Conservation (phyloP, 2,329 filamentous ascomycete genomes). For the Hortaea sp. region DNA sequence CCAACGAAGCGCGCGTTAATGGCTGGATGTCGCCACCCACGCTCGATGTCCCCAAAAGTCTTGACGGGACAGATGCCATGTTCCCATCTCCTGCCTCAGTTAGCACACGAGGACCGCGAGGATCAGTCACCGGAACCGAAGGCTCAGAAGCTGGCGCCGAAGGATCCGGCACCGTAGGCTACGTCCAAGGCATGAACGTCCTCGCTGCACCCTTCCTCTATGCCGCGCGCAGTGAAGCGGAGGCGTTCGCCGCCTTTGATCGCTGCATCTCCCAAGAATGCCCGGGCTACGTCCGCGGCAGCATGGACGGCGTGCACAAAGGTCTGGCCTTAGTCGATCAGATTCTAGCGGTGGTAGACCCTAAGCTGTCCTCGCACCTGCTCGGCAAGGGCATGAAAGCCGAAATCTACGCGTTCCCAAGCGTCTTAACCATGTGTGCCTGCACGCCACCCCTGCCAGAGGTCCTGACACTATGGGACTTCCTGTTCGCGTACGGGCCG, state of each 20-base stretch:
- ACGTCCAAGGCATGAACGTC: constrained; percentile 99
- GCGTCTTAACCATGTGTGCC: constrained; percentile 85
- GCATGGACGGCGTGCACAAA: constrained; percentile 94
- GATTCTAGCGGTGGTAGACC: constrained; percentile 82
- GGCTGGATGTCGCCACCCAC: constrained; percentile 42
- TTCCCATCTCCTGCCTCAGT: constrained; percentile 25
- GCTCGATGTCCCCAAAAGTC: constrained; percentile 38
- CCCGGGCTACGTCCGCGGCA: constrained; percentile 86
- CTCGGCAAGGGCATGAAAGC: constrained; percentile 80
- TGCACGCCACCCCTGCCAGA: constrained; percentile 93
- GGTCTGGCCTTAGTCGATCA: constrained; percentile 86
- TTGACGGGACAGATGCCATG: constrained; percentile 36
- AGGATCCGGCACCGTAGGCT: constrained; percentile 57
- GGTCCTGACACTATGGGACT: constrained; percentile 91
- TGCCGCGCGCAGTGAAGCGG: constrained; percentile 83
- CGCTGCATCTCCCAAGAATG: constrained; percentile 78
- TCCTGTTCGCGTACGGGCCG: constrained; percentile 88
- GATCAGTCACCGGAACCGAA: constrained; percentile 47
- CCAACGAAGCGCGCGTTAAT: constrained; percentile 49
- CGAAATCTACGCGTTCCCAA: constrained; percentile 93
- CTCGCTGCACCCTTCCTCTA: constrained; percentile 93
- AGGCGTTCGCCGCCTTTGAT: constrained; percentile 87
- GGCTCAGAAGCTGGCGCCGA: constrained; percentile 48
- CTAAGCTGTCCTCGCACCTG: constrained; percentile 74
- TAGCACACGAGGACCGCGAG: constrained; percentile 23